Conservation (phyloP, 768 basidiomycete genomes). For the Gelatoporia subvermispora region DNA sequence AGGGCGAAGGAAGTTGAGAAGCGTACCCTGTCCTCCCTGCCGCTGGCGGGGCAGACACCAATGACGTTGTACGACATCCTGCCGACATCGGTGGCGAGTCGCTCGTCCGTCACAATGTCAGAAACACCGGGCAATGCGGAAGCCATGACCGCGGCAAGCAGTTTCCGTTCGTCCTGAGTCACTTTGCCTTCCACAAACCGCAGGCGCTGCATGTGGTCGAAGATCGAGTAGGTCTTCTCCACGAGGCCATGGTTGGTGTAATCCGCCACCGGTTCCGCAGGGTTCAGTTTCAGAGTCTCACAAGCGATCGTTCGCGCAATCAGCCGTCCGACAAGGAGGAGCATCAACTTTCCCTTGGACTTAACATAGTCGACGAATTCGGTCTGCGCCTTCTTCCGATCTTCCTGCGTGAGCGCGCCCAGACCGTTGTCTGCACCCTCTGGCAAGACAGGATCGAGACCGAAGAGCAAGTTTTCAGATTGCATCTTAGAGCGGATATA, state of each 20-base stretch:
- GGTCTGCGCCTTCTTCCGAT: conserved; percentile 55
- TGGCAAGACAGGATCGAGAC: conserved; percentile 58
- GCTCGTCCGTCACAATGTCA: conserved; percentile 60
- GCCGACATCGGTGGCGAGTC: conserved; percentile 54
- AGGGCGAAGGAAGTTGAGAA: neutral
- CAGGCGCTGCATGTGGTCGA: conserved; percentile 74
- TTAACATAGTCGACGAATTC: conserved; percentile 54
- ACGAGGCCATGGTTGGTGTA: conserved; percentile 44
- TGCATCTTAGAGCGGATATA: conserved; percentile 49
- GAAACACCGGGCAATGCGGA: conserved; percentile 69
- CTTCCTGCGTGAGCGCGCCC: conserved; percentile 27
- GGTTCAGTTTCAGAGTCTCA: conserved; percentile 55
- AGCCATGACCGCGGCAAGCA: conserved; percentile 52
- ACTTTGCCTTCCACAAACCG: conserved; percentile 57
- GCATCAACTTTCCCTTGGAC: conserved; percentile 38
- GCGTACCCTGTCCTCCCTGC: conserved; percentile 66
- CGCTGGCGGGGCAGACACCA: conserved; percentile 63
- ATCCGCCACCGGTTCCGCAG: conserved; percentile 21
- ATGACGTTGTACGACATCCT: conserved; percentile 76
- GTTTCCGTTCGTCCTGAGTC: conserved; percentile 41
- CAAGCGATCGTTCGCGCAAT: conserved; percentile 66
- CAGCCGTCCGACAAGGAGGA: conserved; percentile 64
- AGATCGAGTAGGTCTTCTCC: conserved; percentile 52
- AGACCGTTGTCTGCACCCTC: conserved; percentile 29
- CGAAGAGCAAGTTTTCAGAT: conserved; percentile 69